A percentile compares a stretch with the other conserved stretches of the same genome.
Evolutionary conservation across 345 rosid species (phyloP).

Genomic region (Brassica carinata): DNA sequence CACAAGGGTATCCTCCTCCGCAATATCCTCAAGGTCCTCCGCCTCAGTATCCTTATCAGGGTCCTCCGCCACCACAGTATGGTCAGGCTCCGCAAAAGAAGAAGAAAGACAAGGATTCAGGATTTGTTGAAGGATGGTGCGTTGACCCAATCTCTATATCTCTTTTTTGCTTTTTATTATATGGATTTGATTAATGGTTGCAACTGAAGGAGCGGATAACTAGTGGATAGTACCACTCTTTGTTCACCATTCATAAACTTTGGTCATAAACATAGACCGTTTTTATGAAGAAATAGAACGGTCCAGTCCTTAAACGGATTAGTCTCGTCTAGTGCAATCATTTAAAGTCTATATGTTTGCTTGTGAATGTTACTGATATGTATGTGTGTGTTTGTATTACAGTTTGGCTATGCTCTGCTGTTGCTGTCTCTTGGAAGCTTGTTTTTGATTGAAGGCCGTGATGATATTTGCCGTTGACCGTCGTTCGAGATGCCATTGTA

Average conservation of each 20-base stretch:
- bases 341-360: not conserved
- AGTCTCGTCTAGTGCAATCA: not conserved
- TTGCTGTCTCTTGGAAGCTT: conserved; percentile 67
- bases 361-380: not conserved
- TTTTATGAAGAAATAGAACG: not conserved
- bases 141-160: conserved; percentile 13
- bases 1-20: conserved; percentile 54
- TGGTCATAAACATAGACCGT: not conserved
- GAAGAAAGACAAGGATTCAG: conserved; percentile 41
- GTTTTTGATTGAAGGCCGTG: conserved; percentile 46
- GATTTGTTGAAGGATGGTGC: conserved; percentile 68
- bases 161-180: not conserved
- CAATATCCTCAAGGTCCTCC: conserved; percentile 53
- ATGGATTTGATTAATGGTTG: not conserved
- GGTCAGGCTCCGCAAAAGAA: conserved; percentile 23
- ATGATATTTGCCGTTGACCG: conserved; percentile 27
- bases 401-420: conserved; percentile 76
- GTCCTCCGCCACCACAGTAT: conserved; percentile 39
- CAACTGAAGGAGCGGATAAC: not conserved
- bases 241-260: not conserved
- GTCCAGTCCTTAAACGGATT: not conserved
- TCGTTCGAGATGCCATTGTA: not conserved
- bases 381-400: conserved; percentile 29
- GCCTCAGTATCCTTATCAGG: conserved; percentile 44
- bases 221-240: not conserved